Percentiles rank a stretch among this genome's conserved stretches.
phyloP scores from a whole-genome alignment of 805 yeast genomes.

The Ogataea thermomethanolica region DNA sequence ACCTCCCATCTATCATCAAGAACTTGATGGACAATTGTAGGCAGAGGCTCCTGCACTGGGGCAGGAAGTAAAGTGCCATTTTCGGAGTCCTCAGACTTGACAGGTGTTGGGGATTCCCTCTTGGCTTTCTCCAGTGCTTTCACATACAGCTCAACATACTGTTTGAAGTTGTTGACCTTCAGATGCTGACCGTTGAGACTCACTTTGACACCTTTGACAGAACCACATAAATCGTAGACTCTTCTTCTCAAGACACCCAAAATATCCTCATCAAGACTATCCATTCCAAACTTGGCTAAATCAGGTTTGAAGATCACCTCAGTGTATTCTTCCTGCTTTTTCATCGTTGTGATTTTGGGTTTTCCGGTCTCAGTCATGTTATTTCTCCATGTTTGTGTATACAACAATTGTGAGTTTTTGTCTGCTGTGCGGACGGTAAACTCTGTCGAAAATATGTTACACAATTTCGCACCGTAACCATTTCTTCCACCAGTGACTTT shows the following conservation, averaged over 20 bases:
- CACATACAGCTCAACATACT: slow-evolving; percentile 85
- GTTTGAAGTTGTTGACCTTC: slow-evolving; percentile 71
- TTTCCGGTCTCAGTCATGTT: slow-evolving; percentile 79
- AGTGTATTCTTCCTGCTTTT: slow-evolving; percentile 72
- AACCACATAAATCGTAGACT: slow-evolving; percentile 93
- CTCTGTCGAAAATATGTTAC: slow-evolving; percentile 91
- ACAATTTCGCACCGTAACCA: slow-evolving; percentile 96
- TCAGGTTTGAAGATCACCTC: slow-evolving; percentile 88
- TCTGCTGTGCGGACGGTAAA: slow-evolving; percentile 90
- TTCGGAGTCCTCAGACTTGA: slow-evolving; percentile 13
- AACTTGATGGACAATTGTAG: slow-evolving; percentile 70
- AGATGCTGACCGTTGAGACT: slow-evolving; percentile 71
- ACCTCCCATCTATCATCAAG: slow-evolving; percentile 91
- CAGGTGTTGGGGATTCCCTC: slow-evolving; percentile 21
- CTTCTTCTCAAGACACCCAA: slow-evolving; percentile 85
- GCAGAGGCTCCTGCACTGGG: slow-evolving; percentile 37
- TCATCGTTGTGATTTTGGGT: slow-evolving; percentile 63
- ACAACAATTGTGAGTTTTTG: slow-evolving; percentile 53
- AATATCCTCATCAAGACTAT: slow-evolving; percentile 74
- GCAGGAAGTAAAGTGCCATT: slow-evolving; percentile 15
- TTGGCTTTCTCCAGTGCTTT: slow-evolving; percentile 62
- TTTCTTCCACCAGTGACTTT: slow-evolving; percentile 98
- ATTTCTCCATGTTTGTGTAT: slow-evolving; percentile 79
- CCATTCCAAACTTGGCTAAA: slow-evolving; percentile 79
- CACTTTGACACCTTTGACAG: slow-evolving; percentile 79